These are phyloP conservation scores for Chlorella sp. DNA, from an alignment of 139 green algal genomes.

Conservation along the genomic window DNA sequence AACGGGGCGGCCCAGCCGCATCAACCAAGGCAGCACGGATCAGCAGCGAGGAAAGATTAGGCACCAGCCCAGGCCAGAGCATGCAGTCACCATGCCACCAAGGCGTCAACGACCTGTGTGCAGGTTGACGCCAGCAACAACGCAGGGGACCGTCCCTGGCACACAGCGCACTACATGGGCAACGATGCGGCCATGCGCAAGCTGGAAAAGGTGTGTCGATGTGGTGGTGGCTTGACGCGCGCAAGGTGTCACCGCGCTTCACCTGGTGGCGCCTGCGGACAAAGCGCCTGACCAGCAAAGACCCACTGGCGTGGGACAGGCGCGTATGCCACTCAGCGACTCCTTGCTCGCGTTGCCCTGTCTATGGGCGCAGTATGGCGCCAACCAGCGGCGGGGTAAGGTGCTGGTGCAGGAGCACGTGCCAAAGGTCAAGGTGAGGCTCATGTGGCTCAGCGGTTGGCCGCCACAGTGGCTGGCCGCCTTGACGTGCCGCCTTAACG, in stretches of 20 bases:
- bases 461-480: no score
- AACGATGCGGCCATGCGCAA: conserved; percentile 64
- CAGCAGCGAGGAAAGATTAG: no score
- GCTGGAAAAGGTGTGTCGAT: conserved; percentile 62
- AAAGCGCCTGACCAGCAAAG: neutral
- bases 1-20: no score
- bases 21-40: no score
- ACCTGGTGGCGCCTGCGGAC: neutral
- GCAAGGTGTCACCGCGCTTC: neutral
- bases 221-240: neutral
- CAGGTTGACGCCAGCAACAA: conserved; percentile 86
- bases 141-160: conserved; percentile 80
- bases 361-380: conserved; percentile 56
- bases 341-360: neutral
- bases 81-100: no score
- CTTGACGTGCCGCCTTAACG: no score
- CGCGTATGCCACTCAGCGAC: neutral
- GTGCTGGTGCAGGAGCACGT: conserved; percentile 92
- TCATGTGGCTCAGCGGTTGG: no score
- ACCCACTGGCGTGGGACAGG: neutral
- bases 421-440: conserved; percentile 85
- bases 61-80: no score
- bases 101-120: neutral
- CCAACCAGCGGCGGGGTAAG: conserved; percentile 56
- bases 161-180: conserved; percentile 61